A percentile compares a stretch with the other conserved stretches of the same genome.
phyloP scores from a whole-genome alignment of 2,329 filamentous ascomycete genomes.

The Talaromyces sp. region DNA sequence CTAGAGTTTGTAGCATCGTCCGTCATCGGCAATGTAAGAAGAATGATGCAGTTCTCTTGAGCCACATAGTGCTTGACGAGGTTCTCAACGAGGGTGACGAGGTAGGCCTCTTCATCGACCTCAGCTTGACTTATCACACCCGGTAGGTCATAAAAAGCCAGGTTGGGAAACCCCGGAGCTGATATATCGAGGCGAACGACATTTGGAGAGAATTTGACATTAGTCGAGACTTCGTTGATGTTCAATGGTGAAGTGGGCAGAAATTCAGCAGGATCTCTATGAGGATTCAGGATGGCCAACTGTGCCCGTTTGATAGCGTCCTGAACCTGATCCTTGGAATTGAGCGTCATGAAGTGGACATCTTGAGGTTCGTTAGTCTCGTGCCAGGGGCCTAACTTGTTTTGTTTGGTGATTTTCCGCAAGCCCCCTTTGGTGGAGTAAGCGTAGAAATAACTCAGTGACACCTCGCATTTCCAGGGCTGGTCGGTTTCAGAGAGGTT shows the following conservation, averaged over 20 bases:
- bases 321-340: constrained; percentile 59
- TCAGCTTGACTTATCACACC: constrained; percentile 71
- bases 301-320: constrained; percentile 69
- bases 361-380: constrained; percentile 41
- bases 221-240: constrained; percentile 26
- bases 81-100: constrained; percentile 67
- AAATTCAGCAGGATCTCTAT: constrained; percentile 47
- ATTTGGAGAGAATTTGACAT: constrained; percentile 75
- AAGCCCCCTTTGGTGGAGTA: constrained; percentile 38
- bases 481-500: constrained; percentile 55
- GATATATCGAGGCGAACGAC: constrained; percentile 71
- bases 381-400: constrained; percentile 63
- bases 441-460: constrained; percentile 59
- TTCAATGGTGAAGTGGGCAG: constrained; percentile 46
- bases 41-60: constrained; percentile 65
- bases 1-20: constrained; percentile 70
- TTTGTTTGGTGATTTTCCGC: constrained; percentile 46
- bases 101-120: constrained; percentile 58
- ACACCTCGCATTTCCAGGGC: constrained; percentile 63
- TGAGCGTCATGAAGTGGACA: constrained; percentile 58
- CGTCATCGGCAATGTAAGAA: constrained; percentile 73
- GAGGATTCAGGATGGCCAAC: constrained; percentile 67
- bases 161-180: constrained; percentile 62
- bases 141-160: constrained; percentile 81
- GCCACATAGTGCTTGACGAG: constrained; percentile 66